These are phyloP conservation scores for Pseudogymnoascus sp. DNA, from an alignment of 2,329 filamentous ascomycete genomes.

Conservation along the genomic window DNA sequence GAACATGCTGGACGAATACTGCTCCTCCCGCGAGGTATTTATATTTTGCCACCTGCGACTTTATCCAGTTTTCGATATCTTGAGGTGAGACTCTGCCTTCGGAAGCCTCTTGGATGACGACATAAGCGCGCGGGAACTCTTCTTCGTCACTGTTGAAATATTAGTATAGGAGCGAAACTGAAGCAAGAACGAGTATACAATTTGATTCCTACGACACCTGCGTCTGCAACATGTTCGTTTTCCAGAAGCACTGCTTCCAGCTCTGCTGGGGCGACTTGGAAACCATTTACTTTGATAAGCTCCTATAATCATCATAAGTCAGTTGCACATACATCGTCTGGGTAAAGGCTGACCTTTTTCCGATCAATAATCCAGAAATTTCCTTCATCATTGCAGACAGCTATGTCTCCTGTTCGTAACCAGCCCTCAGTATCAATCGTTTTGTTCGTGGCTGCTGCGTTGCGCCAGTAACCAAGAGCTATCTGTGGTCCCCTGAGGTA, in stretches of 20 bases:
- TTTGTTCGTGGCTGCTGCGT: constrained; percentile 44
- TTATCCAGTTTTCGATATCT: constrained; percentile 43
- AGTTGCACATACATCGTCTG: background rate
- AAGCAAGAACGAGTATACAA: constrained; percentile 16
- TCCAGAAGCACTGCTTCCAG: constrained; percentile 44
- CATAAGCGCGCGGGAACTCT: constrained; percentile 46
- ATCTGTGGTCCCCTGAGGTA: constrained; percentile 47
- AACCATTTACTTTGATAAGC: constrained; percentile 50
- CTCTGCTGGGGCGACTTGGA: constrained; percentile 53
- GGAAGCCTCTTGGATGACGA: constrained; percentile 39
- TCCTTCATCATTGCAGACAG: constrained; percentile 37
- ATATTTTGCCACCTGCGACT: constrained; percentile 40
- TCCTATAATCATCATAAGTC: constrained; percentile 27
- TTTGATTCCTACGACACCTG: constrained; percentile 46
- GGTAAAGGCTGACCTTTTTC: constrained; percentile 31
- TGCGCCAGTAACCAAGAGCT: constrained; percentile 51
- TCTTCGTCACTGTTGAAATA: constrained; percentile 28
- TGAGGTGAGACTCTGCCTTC: constrained; percentile 38
- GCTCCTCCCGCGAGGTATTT: constrained; percentile 44
- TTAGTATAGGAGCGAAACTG: background rate
- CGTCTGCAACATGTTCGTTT: constrained; percentile 44
- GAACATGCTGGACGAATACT: constrained; percentile 47
- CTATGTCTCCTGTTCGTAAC: constrained; percentile 52
- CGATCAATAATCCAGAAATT: constrained; percentile 47
- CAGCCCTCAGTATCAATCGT: constrained; percentile 43